phyloP scores from a whole-genome alignment of 129 eudicot genomes.

The Tagetes erecta region DNA sequence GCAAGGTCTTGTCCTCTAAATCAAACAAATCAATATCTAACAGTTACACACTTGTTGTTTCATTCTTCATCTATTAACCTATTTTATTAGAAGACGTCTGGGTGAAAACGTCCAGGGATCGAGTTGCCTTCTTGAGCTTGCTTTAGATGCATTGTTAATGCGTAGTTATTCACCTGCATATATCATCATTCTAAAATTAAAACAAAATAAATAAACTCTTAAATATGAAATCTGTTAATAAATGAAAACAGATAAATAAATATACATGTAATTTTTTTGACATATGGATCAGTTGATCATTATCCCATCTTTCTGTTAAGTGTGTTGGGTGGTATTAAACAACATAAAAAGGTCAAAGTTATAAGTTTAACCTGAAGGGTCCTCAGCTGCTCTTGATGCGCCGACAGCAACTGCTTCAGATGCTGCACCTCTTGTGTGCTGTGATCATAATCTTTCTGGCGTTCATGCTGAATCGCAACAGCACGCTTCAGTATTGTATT shows the following conservation, averaged over 20 bases:
- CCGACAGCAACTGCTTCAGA: conserved; percentile 64
- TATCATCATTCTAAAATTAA: not conserved
- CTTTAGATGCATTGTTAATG: conserved; percentile 63
- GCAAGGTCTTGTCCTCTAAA: conserved; percentile 35
- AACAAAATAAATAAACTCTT: not conserved
- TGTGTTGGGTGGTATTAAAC: not conserved
- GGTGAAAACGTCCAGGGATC: conserved; percentile 62
- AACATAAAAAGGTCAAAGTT: conserved; percentile 13
- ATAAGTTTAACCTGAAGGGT: conserved; percentile 60
- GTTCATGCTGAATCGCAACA: conserved; percentile 77
- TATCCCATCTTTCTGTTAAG: not conserved
- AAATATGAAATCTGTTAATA: not conserved
- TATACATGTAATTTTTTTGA: not conserved
- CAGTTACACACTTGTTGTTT: conserved; percentile 12
- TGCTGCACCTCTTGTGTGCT: conserved; percentile 70
- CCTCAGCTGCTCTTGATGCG: conserved; percentile 78
- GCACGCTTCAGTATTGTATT: conserved; percentile 80
- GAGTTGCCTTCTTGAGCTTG: conserved; percentile 69
- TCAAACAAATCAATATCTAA: conserved; percentile 21
- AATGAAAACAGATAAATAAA: too few species aligned
- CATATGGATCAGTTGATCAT: not conserved
- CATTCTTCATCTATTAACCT: conserved; percentile 5
- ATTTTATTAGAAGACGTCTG: conserved; percentile 59
- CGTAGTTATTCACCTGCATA: conserved; percentile 74
- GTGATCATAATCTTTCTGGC: conserved; percentile 75